Conservation (phyloP, 2,329 filamentous ascomycete species). For the Colletotrichum caudatum region DNA sequence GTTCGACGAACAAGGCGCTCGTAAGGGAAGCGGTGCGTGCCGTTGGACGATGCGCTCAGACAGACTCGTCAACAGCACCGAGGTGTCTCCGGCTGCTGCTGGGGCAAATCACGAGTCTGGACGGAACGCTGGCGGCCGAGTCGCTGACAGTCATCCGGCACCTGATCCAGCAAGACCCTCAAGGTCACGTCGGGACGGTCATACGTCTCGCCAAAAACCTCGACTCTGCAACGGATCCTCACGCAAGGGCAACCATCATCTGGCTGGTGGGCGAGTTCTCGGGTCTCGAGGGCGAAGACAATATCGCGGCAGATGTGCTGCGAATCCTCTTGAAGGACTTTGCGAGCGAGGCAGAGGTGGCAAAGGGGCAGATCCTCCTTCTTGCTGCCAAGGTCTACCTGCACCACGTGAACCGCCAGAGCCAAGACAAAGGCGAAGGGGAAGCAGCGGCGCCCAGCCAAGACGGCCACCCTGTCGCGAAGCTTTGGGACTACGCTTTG, state of each 20-base stretch:
- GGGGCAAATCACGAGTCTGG: conserved; percentile 87
- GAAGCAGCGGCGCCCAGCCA: conserved; percentile 51
- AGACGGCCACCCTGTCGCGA: conserved; percentile 75
- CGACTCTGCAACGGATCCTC: conserved; percentile 86
- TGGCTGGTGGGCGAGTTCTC: conserved; percentile 98
- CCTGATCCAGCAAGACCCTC: conserved; percentile 90
- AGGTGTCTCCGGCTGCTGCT: conserved; percentile 87
- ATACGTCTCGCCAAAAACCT: conserved; percentile 91
- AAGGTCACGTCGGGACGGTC: conserved; percentile 85
- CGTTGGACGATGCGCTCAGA: conserved; percentile 92
- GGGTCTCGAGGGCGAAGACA: conserved; percentile 81
- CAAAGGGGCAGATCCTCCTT: conserved; percentile 91
- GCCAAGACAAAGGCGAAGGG: conserved; percentile 54
- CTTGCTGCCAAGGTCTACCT: conserved; percentile 97
- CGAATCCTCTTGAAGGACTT: conserved; percentile 90
- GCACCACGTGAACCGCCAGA: conserved; percentile 80
- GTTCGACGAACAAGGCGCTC: conserved; percentile 74
- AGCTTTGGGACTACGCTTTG: conserved; percentile 87
- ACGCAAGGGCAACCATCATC: conserved; percentile 92
- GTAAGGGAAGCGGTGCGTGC: conserved; percentile 92
- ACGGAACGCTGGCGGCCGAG: conserved; percentile 90
- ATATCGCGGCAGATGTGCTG: conserved; percentile 92
- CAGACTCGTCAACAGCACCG: conserved; percentile 75
- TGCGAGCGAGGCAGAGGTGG: conserved; percentile 82
- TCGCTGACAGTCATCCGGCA: conserved; percentile 95